phyloP scores from a whole-genome alignment of 768 basidiomycete species.

The Mycena vitilis region DNA sequence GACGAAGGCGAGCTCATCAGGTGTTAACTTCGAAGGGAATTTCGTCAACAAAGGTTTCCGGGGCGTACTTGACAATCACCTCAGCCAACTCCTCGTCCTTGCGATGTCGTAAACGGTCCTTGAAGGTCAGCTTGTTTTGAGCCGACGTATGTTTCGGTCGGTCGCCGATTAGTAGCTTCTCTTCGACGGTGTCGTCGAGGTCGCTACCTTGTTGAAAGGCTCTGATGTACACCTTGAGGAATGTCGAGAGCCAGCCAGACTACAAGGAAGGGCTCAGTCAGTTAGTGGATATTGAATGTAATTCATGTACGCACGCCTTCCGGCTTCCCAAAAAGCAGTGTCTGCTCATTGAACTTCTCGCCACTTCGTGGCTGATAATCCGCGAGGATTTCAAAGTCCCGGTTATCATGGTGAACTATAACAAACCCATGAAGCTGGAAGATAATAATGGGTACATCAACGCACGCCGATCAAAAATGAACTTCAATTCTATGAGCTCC shows the following conservation, averaged over 20 bases:
- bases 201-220: conserved; percentile 84
- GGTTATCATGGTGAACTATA: conserved; percentile 86
- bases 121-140: conserved; percentile 62
- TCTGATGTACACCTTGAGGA: conserved; percentile 83
- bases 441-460: conserved; percentile 23
- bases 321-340: conserved; percentile 69
- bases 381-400: conserved; percentile 83
- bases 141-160: conserved; percentile 74
- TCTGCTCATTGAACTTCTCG: conserved; percentile 72
- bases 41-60: conserved; percentile 26
- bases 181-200: conserved; percentile 82
- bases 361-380: conserved; percentile 76
- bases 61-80: conserved; percentile 46
- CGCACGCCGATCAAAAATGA: conserved; percentile 81
- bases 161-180: conserved; percentile 85
- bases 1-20: conserved; percentile 68
- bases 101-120: conserved; percentile 66
- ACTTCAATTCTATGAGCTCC: conserved; percentile 87
- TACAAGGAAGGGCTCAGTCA: conserved; percentile 42
- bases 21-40: conserved; percentile 63
- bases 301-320: conserved; percentile 66
- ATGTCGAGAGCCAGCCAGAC: conserved; percentile 78
- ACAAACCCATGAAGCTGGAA: conserved; percentile 6
- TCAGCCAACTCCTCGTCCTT: conserved; percentile 66
- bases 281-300: background rate